Evolutionary conservation across 148 eudicot genomes (phyloP).

Genomic region (Rhododendron mucronatum): DNA sequence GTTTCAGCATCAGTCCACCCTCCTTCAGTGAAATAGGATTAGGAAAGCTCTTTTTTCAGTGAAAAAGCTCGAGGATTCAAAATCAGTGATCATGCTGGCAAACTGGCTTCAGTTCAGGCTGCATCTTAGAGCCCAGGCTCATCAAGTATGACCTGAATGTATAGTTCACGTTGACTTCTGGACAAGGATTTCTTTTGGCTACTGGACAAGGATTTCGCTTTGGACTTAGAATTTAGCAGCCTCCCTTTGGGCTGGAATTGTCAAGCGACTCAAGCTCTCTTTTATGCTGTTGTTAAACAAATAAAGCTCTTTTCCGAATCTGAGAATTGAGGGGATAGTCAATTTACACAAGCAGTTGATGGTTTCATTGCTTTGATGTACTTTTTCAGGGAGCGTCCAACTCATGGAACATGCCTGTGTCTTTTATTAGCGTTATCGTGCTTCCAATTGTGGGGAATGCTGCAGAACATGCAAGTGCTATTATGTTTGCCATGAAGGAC

Average conservation of each 20-base stretch:
- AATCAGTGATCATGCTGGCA: not conserved
- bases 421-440: conserved; percentile 84
- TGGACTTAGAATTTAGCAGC: not conserved
- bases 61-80: not conserved
- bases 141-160: not conserved
- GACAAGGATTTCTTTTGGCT: not conserved
- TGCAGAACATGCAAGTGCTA: conserved; percentile 95
- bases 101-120: not conserved
- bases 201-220: not conserved
- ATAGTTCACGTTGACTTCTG: not conserved
- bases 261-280: not conserved
- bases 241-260: not conserved
- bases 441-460: conserved; percentile 97
- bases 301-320: not conserved
- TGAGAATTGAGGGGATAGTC: not conserved
- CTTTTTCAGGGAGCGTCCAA: conserved; percentile 80
- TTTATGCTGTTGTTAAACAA: not conserved
- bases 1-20: not conserved
- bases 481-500: conserved; percentile 90
- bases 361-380: not conserved
- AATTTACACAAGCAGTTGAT: not conserved
- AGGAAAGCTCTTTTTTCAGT: not conserved
- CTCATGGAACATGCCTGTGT: conserved; percentile 68
- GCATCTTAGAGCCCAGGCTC: not conserved
- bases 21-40: not conserved